Evolutionary conservation across 2,329 filamentous ascomycete genomes (phyloP), one percentile per base, ranked within the genome.

Genomic region (Hymenoscyphus scutula): DNA sequence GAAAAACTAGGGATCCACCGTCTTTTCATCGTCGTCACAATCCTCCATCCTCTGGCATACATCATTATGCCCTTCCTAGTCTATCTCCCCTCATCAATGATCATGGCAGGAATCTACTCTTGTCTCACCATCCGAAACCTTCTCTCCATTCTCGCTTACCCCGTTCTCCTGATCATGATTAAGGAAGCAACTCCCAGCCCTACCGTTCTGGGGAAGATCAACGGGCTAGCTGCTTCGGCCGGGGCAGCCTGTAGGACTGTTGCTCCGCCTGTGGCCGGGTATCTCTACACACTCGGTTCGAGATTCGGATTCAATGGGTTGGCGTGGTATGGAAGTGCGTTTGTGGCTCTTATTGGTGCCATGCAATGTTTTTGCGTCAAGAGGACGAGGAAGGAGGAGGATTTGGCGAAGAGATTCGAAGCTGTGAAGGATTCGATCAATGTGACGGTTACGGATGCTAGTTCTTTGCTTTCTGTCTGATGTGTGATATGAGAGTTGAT

Each of bases 161-260:
- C 86, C 2, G 78, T 88, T 5, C 79, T 89, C 41, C 78, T 89
- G 53, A 89, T 89, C 68, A 77, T 89, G 34, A 83, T 89, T 78
- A 89, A 89, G 74, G 84, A 89, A 70, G 84, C 85, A 1, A 87
- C 84, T 0, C 84, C 85, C 1, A 80, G 78, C 34, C 76, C 79
- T 6, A 77, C 77, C 51, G 81, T 85, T 6, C 77, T 89, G 45
- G 87, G 87, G 58, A 86, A 81, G 68, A 83, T 89, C 68, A 89
- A 89, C 64, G 87, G 87, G 4, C 74, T 89, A 53, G 85, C 86
- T 25, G 86, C 87, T 58, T 87, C 84, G 62, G 86, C 84, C 2
- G 85, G 85, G 29, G 86, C 86, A 6, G 85, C 84, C 6, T 89
- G 85, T 69, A 81, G 88, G 61, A 91, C 89, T 75, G 76, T 89